phyloP scores from a whole-genome alignment of 148 eudicot genomes.

The Silene conica region DNA sequence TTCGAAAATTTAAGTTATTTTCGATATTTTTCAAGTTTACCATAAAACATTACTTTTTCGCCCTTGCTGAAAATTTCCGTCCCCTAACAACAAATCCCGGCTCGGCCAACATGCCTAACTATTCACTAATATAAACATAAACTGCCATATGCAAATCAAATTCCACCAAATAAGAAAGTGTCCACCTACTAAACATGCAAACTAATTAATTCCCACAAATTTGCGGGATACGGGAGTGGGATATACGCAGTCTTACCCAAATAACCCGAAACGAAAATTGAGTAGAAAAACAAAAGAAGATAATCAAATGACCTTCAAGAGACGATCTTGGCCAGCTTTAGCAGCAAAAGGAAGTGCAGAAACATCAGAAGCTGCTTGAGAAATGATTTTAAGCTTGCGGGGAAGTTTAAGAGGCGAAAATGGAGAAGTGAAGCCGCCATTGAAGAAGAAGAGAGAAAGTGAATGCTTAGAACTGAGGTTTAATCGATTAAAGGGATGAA shows the following conservation, averaged over 20 bases:
- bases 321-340: constrained; percentile 62
- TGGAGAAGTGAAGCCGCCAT: background rate
- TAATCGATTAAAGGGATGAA: constrained; percentile 13
- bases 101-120: background rate
- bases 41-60: too few relatives aligned
- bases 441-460: constrained; percentile 11
- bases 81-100: too few relatives aligned
- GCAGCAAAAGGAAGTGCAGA: constrained; percentile 28
- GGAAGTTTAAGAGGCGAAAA: constrained; percentile 5
- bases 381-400: constrained; percentile 23
- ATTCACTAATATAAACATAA: background rate
- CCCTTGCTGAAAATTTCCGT: too few relatives aligned
- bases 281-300: background rate
- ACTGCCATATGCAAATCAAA: background rate
- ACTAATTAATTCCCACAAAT: too few relatives aligned
- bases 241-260: background rate
- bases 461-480: constrained; percentile 10
- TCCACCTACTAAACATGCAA: constrained; percentile 8
- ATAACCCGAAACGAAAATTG: background rate
- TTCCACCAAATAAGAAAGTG: background rate
- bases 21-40: too few relatives aligned
- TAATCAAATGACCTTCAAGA: constrained; percentile 41
- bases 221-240: too few relatives aligned
- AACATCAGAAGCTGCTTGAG: constrained; percentile 35
- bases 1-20: too few relatives aligned